A percentile compares a stretch with the other conserved stretches of the same genome.
Conservation (phyloP, 768 basidiomycete genomes). For the Amanita brunnescens region DNA sequence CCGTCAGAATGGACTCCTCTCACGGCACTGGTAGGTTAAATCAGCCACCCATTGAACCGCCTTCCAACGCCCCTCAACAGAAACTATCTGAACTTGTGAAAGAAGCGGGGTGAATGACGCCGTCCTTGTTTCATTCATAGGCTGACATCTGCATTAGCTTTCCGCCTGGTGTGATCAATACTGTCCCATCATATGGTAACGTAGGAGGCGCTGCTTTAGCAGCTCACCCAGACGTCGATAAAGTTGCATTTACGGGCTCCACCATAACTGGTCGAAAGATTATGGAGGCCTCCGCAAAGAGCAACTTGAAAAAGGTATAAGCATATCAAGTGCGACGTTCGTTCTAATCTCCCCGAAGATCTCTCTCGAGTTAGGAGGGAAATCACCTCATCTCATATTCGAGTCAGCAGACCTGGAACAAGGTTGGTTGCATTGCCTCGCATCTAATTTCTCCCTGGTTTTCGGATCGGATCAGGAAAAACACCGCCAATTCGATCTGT, state of each 20-base stretch:
- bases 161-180: slow-evolving; percentile 88
- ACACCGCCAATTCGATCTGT: too few species aligned
- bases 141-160: slow-evolving; percentile 39
- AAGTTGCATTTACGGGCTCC: slow-evolving; percentile 93
- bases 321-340: neutral
- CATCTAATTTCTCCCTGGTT: too few species aligned
- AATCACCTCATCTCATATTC: slow-evolving; percentile 84
- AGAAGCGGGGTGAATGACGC: slow-evolving; percentile 67
- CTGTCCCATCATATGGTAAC: slow-evolving; percentile 72
- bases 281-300: slow-evolving; percentile 86
- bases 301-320: slow-evolving; percentile 84
- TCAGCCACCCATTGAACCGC: slow-evolving; percentile 4
- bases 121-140: slow-evolving; percentile 9
- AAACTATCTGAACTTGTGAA: slow-evolving; percentile 76
- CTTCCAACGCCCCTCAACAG: slow-evolving; percentile 24
- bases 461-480: too few species aligned
- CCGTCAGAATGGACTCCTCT: slow-evolving; percentile 84
- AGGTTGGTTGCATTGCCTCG: slow-evolving; percentile 32
- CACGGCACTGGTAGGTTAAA: slow-evolving; percentile 59
- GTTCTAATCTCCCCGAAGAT: slow-evolving; percentile 33
- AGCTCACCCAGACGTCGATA: slow-evolving; percentile 79
- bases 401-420: slow-evolving; percentile 87
- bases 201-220: slow-evolving; percentile 83
- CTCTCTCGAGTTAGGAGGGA: slow-evolving; percentile 91
- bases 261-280: slow-evolving; percentile 85